Conservation (phyloP, 2,329 filamentous ascomycete species). For the Sordariomycetes sp. region DNA sequence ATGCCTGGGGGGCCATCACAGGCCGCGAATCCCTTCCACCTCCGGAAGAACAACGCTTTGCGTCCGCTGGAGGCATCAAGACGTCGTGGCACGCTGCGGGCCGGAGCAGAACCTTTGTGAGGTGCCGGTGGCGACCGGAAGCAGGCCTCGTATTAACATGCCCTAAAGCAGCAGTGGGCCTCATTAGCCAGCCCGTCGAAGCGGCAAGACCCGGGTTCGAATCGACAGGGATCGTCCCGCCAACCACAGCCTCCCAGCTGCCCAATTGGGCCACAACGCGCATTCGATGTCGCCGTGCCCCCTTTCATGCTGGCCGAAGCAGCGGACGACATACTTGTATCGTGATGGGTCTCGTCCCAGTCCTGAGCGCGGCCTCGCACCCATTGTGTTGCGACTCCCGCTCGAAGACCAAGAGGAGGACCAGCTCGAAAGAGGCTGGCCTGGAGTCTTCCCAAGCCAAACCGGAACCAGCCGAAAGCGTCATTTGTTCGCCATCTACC, state of each 20-base stretch:
- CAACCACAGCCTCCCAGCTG: not conserved
- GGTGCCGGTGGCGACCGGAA: not conserved
- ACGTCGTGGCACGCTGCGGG: not conserved
- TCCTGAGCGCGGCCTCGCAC: not conserved
- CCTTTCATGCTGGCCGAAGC: not conserved
- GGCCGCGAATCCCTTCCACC: too few species aligned
- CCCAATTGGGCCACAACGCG: not conserved
- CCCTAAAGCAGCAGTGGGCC: not conserved
- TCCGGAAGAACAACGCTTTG: too few species aligned
- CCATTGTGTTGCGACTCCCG: not conserved
- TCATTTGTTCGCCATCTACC: too few species aligned
- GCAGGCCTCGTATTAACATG: not conserved
- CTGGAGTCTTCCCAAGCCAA: not conserved
- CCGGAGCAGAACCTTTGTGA: not conserved
- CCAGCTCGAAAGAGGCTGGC: not conserved
- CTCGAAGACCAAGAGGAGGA: not conserved
- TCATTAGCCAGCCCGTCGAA: not conserved
- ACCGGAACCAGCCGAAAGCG: not conserved
- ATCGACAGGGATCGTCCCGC: not conserved
- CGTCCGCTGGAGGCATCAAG: not conserved
- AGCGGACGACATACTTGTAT: not conserved
- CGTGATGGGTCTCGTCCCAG: not conserved
- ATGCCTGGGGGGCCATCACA: too few species aligned
- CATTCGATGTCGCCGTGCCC: not conserved
- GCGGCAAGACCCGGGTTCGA: not conserved